Conservation (phyloP, 768 basidiomycete species). For the Mycena epipterygia region DNA sequence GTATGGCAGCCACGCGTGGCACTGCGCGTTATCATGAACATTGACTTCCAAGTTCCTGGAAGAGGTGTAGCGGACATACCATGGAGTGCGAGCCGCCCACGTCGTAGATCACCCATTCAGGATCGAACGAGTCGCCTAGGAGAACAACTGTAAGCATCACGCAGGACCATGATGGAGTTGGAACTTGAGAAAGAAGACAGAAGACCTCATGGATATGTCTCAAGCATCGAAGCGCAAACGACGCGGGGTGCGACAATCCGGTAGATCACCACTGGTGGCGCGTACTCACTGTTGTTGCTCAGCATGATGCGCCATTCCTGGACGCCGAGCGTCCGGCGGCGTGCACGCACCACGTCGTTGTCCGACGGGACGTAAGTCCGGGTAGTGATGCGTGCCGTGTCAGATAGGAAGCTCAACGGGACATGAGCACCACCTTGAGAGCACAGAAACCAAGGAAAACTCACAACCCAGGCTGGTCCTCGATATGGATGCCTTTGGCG, state of each 20-base stretch:
- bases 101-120: slow-evolving; percentile 78
- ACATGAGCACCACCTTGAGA: neutral
- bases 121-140: slow-evolving; percentile 47
- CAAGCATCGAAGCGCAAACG: too few species aligned
- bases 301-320: slow-evolving; percentile 75
- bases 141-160: neutral
- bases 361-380: slow-evolving; percentile 67
- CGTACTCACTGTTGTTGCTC: slow-evolving; percentile 57
- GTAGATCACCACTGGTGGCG: too few species aligned
- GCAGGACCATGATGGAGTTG: neutral
- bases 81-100: slow-evolving; percentile 75
- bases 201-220: neutral
- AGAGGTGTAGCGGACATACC: slow-evolving; percentile 48
- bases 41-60: neutral
- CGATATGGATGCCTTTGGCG: slow-evolving; percentile 61
- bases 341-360: slow-evolving; percentile 78
- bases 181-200: neutral
- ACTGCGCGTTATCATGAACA: slow-evolving; percentile 51
- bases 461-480: slow-evolving; percentile 79
- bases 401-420: slow-evolving; percentile 72
- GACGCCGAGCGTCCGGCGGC: slow-evolving; percentile 77
- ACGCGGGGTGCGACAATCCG: too few species aligned
- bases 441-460: slow-evolving; percentile 41
- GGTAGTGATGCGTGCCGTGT: slow-evolving; percentile 70
- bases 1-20: slow-evolving; percentile 79